phyloP scores from a whole-genome alignment of 2,329 filamentous ascomycete genomes.

The Coleophoma crateriformis region DNA sequence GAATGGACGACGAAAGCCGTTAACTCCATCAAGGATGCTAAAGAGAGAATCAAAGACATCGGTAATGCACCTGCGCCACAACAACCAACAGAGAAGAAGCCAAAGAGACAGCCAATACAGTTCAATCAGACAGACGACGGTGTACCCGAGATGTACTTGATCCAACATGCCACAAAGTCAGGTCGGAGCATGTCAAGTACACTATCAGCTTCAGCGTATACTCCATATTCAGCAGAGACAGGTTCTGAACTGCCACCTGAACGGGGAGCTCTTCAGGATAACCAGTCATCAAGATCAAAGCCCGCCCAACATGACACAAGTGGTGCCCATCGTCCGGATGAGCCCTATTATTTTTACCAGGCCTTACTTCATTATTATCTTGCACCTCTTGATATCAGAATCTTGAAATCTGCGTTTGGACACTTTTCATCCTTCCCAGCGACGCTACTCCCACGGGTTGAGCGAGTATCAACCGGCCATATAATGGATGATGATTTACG shows the following conservation, averaged over 20 bases:
- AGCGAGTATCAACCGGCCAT: slow-evolving; percentile 66
- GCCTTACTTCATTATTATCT: slow-evolving; percentile 67
- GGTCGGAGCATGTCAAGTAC: slow-evolving; percentile 29
- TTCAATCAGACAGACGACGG: slow-evolving; percentile 39
- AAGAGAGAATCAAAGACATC: slow-evolving; percentile 67
- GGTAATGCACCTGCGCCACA: slow-evolving; percentile 55
- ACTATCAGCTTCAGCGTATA: not conserved
- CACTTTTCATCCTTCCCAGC: slow-evolving; percentile 62
- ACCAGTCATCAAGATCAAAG: not conserved
- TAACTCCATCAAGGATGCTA: slow-evolving; percentile 64
- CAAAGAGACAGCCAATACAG: slow-evolving; percentile 40
- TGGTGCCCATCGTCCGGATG: slow-evolving; percentile 22
- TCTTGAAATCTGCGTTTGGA: slow-evolving; percentile 65
- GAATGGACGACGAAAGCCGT: slow-evolving; percentile 89
- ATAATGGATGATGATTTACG: slow-evolving; percentile 67
- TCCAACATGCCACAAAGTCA: slow-evolving; percentile 40
- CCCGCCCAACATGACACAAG: not conserved
- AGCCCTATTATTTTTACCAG: slow-evolving; percentile 66
- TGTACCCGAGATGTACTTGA: slow-evolving; percentile 43
- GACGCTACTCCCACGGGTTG: slow-evolving; percentile 64
- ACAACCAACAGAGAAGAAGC: slow-evolving; percentile 42
- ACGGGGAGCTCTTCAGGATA: not conserved
- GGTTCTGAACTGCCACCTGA: not conserved
- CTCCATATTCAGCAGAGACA: not conserved
- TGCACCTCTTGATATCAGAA: slow-evolving; percentile 67